phyloP scores from a whole-genome alignment of 2,329 filamentous ascomycete genomes.

The Ophiostoma himal-ulmi region DNA sequence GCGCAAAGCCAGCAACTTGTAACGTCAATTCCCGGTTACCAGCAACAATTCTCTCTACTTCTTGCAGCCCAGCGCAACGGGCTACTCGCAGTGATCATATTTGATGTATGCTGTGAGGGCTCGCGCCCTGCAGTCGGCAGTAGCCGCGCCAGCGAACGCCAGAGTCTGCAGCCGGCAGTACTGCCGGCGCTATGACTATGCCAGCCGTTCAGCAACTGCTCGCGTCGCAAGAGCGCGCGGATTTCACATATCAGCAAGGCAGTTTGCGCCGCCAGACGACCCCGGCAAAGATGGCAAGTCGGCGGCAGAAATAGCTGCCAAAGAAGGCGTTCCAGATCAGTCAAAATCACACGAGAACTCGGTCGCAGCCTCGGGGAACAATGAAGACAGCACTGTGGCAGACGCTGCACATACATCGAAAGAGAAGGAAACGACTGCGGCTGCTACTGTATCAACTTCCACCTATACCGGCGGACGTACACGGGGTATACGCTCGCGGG shows the following conservation, averaged over 20 bases:
- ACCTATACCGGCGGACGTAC: conserved; percentile 1
- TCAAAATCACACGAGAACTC: not conserved
- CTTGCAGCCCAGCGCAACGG: conserved; percentile 17
- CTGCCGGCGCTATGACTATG: not conserved
- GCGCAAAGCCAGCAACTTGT: not conserved
- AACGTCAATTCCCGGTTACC: not conserved
- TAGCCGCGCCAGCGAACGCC: conserved; percentile 16
- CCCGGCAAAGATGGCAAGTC: conserved; percentile 1
- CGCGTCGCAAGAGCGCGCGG: not conserved
- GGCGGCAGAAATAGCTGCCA: conserved; percentile 17
- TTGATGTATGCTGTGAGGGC: conserved; percentile 31
- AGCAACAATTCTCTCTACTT: not conserved
- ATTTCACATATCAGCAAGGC: conserved; percentile 18
- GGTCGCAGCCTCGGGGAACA: not conserved
- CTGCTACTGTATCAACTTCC: not conserved
- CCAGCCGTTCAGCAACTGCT: not conserved
- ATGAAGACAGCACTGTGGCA: not conserved
- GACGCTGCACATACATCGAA: not conserved
- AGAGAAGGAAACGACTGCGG: not conserved
- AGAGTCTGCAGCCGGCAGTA: not conserved
- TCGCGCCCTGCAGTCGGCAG: conserved; percentile 28
- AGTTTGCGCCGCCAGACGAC: not conserved
- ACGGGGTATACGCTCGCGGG: conserved; percentile 1
- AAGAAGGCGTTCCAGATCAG: not conserved
- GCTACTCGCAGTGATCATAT: conserved; percentile 14